These are phyloP conservation scores for Mycosphaerella sp. DNA, from an alignment of 2,329 filamentous ascomycete genomes.

Conservation along the genomic window DNA sequence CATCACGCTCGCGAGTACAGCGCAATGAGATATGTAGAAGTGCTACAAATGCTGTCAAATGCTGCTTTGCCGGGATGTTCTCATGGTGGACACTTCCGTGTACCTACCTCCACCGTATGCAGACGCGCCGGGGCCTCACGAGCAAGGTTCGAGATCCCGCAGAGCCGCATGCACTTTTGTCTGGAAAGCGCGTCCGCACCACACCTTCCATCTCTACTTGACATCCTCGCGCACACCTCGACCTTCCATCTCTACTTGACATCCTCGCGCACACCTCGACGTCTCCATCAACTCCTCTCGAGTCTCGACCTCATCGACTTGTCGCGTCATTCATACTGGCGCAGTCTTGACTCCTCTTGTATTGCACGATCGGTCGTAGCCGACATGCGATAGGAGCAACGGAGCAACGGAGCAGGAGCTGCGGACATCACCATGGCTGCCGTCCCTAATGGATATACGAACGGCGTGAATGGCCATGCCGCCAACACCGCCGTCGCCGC, in stretches of 20 bases:
- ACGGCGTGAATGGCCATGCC: conserved; percentile 46
- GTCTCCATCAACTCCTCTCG: neutral
- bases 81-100: neutral
- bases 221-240: neutral
- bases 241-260: neutral
- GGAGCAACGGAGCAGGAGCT: conserved; percentile 4
- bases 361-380: neutral
- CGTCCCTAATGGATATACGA: conserved; percentile 45
- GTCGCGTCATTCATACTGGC: neutral
- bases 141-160: neutral
- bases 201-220: neutral
- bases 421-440: conserved; percentile 43
- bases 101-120: neutral
- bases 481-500: conserved; percentile 30
- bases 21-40: neutral
- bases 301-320: neutral
- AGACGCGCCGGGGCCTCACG: neutral
- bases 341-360: neutral
- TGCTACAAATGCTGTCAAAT: neutral
- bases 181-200: neutral
- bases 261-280: neutral
- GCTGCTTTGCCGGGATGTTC: neutral
- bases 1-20: neutral
- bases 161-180: neutral
- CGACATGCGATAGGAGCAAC: conserved; percentile 5